These are phyloP conservation scores for Cetradonia linearis DNA, from an alignment of 495 filamentous ascomycete species.

Conservation along the genomic window DNA sequence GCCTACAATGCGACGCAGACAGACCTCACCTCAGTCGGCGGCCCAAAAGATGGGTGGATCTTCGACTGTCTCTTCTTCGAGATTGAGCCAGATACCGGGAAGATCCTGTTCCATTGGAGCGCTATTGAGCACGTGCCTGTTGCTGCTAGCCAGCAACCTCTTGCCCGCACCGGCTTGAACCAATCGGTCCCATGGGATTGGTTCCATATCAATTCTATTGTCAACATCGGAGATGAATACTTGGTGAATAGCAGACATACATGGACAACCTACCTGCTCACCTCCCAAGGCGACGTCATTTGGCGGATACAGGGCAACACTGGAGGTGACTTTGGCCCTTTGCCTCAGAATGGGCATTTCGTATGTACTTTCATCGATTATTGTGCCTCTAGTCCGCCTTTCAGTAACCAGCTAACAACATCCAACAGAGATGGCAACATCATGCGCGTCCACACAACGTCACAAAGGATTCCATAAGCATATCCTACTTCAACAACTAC, in stretches of 20 bases:
- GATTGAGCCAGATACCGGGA: slow-evolving; percentile 36
- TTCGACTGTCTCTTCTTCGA: slow-evolving; percentile 44
- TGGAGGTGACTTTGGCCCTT: slow-evolving; percentile 33
- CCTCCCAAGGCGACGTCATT: slow-evolving; percentile 31
- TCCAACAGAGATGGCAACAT: slow-evolving; percentile 30
- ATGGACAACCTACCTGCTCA: slow-evolving; percentile 32
- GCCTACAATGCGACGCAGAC: slow-evolving; percentile 36
- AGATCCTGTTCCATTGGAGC: slow-evolving; percentile 35
- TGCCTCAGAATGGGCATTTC: slow-evolving; percentile 22
- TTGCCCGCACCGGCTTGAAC: slow-evolving; percentile 14
- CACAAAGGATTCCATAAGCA: slow-evolving; percentile 27
- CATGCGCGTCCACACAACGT: slow-evolving; percentile 31
- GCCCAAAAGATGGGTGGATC: slow-evolving; percentile 39
- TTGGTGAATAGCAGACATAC: slow-evolving; percentile 33
- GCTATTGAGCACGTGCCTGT: slow-evolving; percentile 31
- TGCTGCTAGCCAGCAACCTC: slow-evolving; percentile 1
- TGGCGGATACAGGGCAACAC: slow-evolving; percentile 38
- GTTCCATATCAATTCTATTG: slow-evolving; percentile 40
- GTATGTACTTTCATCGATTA: not conserved
- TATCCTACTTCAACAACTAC: slow-evolving; percentile 34
- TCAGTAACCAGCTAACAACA: not conserved
- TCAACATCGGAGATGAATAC: slow-evolving; percentile 34
- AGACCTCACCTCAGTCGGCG: slow-evolving; percentile 35
- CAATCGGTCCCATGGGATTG: slow-evolving; percentile 34
- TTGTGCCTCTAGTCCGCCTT: too few species aligned